phyloP scores from a whole-genome alignment of 108 stramenopile species.

The Skeletonema potamos region DNA sequence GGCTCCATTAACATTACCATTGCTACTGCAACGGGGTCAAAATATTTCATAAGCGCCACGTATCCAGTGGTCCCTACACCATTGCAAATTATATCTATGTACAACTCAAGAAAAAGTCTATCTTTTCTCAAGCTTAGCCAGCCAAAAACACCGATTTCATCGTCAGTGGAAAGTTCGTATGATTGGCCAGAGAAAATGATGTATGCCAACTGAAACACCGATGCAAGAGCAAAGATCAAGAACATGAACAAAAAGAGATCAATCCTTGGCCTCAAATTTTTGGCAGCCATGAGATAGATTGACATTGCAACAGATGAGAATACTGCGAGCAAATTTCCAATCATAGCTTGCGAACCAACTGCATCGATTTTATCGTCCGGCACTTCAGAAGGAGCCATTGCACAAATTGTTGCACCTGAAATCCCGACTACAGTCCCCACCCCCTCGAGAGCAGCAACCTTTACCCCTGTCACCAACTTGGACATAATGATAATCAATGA shows the following conservation, averaged over 20 bases:
- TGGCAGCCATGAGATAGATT: conserved; percentile 54
- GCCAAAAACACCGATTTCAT: conserved; percentile 53
- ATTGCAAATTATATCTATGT: conserved; percentile 57
- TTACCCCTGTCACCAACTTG: conserved; percentile 45
- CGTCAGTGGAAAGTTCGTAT: conserved; percentile 37
- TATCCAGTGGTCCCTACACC: conserved; percentile 63
- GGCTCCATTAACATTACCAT: conserved; percentile 56
- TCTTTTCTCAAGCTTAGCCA: conserved; percentile 38
- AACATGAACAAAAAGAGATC: conserved; percentile 66
- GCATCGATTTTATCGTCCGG: not conserved
- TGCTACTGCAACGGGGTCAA: conserved; percentile 59
- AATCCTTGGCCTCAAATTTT: conserved; percentile 40
- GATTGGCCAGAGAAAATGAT: conserved; percentile 17
- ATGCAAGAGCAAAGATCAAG: conserved; percentile 47
- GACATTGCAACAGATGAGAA: conserved; percentile 31
- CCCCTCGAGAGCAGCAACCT: conserved; percentile 44
- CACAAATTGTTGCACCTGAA: conserved; percentile 58
- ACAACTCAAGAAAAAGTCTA: conserved; percentile 54
- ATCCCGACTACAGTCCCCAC: conserved; percentile 59
- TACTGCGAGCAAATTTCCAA: conserved; percentile 62
- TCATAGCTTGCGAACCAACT: not conserved
- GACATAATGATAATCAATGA: conserved; percentile 53
- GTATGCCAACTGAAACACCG: conserved; percentile 38
- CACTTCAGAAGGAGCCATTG: conserved; percentile 26
- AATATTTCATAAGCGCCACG: conserved; percentile 66